phyloP scores from a whole-genome alignment of 305 asterid genomes.

The Fraxinus sp. region DNA sequence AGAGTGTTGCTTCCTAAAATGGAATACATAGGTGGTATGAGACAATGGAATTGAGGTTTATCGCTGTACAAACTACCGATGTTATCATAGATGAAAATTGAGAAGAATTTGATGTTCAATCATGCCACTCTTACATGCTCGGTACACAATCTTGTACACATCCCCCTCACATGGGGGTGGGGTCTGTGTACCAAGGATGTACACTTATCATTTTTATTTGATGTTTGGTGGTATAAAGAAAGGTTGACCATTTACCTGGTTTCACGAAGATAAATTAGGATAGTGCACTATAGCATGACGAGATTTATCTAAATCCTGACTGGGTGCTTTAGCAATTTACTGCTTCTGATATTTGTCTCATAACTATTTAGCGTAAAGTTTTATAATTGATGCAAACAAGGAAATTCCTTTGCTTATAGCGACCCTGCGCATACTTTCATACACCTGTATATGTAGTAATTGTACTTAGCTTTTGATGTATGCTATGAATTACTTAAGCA shows the following conservation, averaged over 20 bases:
- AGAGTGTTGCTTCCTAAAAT: not conserved
- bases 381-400: not conserved
- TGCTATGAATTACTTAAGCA: slow-evolving; percentile 24
- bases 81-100: not conserved
- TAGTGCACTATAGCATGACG: not conserved
- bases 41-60: slow-evolving; percentile 3
- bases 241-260: not conserved
- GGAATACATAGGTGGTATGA: not conserved
- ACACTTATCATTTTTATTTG: too few species aligned
- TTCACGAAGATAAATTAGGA: not conserved
- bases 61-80: not conserved
- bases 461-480: not conserved
- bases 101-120: not conserved
- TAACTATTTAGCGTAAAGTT: slow-evolving; percentile 8
- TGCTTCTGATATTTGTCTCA: not conserved
- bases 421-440: slow-evolving; percentile 1
- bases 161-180: too few species aligned
- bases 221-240: not conserved
- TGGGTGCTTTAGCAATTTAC: slow-evolving; percentile 6
- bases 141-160: too few species aligned
- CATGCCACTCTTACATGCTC: too few species aligned
- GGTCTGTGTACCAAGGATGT: too few species aligned
- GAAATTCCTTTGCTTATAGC: not conserved
- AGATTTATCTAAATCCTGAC: not conserved
- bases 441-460: slow-evolving; percentile 2